Evolutionary conservation across 2,329 filamentous ascomycete species (phyloP), one percentile per base, ranked within the genome.

Genomic region (Neonectria faginata): DNA sequence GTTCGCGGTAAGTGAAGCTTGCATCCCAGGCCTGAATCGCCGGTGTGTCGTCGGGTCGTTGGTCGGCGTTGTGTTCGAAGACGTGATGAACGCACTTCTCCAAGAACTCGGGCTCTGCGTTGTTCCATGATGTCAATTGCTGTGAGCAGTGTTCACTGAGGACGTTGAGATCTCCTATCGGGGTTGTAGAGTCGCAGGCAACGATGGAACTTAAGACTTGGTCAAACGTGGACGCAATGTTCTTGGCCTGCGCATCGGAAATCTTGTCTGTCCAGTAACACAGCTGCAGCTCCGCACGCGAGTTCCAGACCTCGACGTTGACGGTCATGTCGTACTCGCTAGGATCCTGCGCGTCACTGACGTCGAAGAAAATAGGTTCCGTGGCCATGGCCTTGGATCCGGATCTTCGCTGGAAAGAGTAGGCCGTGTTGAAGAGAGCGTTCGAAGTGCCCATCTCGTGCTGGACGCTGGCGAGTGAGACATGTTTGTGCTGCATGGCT

Each of bases 1-100:
- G 72, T 20, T 84, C 77, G 0, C 3, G 1, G 36, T 70, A 70
- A 2, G 59, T 82, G 45, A 83, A 77, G 16, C 70, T 65, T 16
- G 79, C 82, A 65, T 84, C 83, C 81, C 82, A 84, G 0, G 82
- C 80, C n/a, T 79, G 71, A 16, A 84, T 75, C 1, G 83, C 82
- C 0, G 73, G 68, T 0, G 75, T 66, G 9, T 70, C 57, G 39
- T 11, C 7, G 0, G 81, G 79, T 1, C 72, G 68, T 16, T 65
- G 71, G 6, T 65, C 63, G 3, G 76, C 76, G 27, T 79, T 80
- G 10, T 78, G 72, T 3, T 77, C 74, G 44, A 84, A 77, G 54
- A 82, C 66, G 25, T 82, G 77, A 50, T 84, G 82, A 65, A 83
- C 79, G 47, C 79, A 81, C 0, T 51, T 2, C 3, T 72, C 20